Evolutionary conservation across 208 protist genomes (phyloP).

Genomic region (Acanthamoeba healyi): DNA sequence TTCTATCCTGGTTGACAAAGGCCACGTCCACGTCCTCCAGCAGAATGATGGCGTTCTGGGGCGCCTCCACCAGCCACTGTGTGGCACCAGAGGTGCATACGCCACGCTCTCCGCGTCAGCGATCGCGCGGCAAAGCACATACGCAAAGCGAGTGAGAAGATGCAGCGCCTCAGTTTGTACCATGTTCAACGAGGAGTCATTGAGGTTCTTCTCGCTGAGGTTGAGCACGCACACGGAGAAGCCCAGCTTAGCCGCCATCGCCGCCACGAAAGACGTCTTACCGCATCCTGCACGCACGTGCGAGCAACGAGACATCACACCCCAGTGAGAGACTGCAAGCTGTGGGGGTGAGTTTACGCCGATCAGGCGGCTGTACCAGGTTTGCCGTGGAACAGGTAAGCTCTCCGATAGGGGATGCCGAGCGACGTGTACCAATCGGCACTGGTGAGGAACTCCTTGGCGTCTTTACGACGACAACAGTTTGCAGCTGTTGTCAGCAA

Average conservation of each 20-base stretch:
- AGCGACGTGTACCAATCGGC: slow-evolving; percentile 94
- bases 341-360: neutral
- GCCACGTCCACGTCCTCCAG: slow-evolving; percentile 70
- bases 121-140: no score
- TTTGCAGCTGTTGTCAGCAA: no score
- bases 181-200: slow-evolving; percentile 64
- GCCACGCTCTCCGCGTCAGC: no score
- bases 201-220: slow-evolving; percentile 69
- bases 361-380: slow-evolving; percentile 87
- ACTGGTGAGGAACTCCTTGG: slow-evolving; percentile 92
- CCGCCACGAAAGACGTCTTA: slow-evolving; percentile 96
- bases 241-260: slow-evolving; percentile 94
- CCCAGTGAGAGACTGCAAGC: neutral
- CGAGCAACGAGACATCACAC: neutral
- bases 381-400: slow-evolving; percentile 96
- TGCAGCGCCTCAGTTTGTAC: neutral
- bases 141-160: neutral
- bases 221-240: slow-evolving; percentile 95
- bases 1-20: slow-evolving; percentile 54
- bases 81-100: neutral
- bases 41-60: slow-evolving; percentile 61
- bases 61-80: slow-evolving; percentile 67
- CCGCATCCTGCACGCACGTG: slow-evolving; percentile 92
- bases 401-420: slow-evolving; percentile 96
- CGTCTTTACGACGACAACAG: slow-evolving; percentile 85